Evolutionary conservation across 2,329 filamentous ascomycete genomes (phyloP).

Genomic region (Xylaria sp.): DNA sequence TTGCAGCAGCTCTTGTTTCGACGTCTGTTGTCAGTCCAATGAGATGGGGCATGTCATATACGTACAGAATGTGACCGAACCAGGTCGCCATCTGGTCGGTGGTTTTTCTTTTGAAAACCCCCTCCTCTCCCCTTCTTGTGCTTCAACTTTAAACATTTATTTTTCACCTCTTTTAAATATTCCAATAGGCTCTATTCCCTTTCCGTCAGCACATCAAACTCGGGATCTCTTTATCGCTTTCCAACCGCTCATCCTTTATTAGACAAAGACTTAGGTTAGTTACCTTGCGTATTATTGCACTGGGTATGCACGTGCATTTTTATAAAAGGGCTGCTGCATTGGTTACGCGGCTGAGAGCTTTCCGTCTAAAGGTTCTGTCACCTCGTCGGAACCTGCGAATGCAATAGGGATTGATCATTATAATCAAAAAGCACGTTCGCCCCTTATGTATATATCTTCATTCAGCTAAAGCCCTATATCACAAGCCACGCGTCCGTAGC

Average conservation of each 20-base stretch:
- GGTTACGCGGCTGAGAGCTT: neutral
- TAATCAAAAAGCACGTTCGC: neutral
- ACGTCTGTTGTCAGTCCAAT: neutral
- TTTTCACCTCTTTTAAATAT: neutral
- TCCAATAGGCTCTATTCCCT: neutral
- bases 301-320: neutral
- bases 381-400: neutral
- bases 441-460: neutral
- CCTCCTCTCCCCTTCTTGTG: neutral
- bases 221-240: slow-evolving; percentile 14
- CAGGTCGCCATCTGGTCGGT: neutral
- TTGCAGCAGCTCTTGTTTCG: slow-evolving; percentile 1
- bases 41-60: neutral
- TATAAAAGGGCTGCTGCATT: neutral
- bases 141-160: neutral
- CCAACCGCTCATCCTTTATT: slow-evolving; percentile 6
- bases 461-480: neutral
- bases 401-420: neutral
- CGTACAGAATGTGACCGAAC: neutral
- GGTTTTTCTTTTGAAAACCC: neutral
- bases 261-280: neutral
- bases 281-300: neutral
- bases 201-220: slow-evolving; percentile 14
- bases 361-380: too few species aligned
- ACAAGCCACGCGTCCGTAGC: slow-evolving; percentile 5